Base-by-base conservation (phyloP, 1,284 basidiomycete species). In the Clitocybe nebularis region DNA sequence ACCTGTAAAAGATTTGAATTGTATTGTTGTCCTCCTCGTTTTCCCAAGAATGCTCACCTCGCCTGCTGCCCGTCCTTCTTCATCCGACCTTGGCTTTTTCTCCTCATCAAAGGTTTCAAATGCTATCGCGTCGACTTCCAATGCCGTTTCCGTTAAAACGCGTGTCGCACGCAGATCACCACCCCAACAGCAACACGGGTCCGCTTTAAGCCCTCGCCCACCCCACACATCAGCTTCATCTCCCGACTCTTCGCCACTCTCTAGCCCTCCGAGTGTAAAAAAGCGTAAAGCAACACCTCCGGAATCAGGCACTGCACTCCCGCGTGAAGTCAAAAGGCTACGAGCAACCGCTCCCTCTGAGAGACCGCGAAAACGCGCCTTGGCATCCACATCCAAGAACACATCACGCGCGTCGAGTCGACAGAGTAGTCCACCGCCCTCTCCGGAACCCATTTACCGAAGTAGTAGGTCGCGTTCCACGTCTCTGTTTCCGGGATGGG, bases 391-490 rank as follows among this genome's bases (percentile, higher is more conserved):
- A 13, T 61, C 63, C 14, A 62, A 61, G 36, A 49, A 54, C 33
- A 57, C 62, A 4, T 67, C 69, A 41, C 71, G 72, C 52, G 59
- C 63, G 24, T 62, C 66, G 23, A 70, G 68, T 50, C 62, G 62
- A 37, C 59, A 62, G n/a, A 54, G 55, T 39, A 60, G 62, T 17
- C 52, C 58, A 20, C 63, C 65, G 0, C 63, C 71, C 8, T 71
- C 71, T 23, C 68, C 71, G 11, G 70, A 73, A 40, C 68, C 71
- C n/a, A 68, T 77, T 13, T 76, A 71, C 51, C 66, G 70, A 37
- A 64, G 59, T 44, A 71, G 69, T 53, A 60, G 72, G 47, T 77
- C 75, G 44, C 71, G 74, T 53, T 79, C 75, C 0, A 67, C 66
- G 3, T 76, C 76, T 5, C 59, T 63, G 11, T 73, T 73, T 47